Evolutionary conservation across 2,329 filamentous ascomycete genomes (phyloP), one percentile per base, ranked within the genome.

Genomic region (Capronia coronata): DNA sequence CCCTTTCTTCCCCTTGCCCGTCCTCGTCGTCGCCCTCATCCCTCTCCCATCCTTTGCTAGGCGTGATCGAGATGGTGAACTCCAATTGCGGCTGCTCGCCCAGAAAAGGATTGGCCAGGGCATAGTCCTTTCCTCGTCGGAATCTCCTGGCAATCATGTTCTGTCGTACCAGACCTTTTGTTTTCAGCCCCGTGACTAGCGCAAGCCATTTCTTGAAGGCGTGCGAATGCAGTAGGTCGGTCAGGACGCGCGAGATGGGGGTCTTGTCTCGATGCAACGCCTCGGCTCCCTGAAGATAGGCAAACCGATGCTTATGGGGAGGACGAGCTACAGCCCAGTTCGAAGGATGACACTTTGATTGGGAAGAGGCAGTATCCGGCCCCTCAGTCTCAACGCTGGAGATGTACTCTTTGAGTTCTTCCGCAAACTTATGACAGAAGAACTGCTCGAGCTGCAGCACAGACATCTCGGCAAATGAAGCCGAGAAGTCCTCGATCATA

Each of bases 291-390:
- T 56, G 51, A 30, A 61, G 52, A 68, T 93, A 98, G 1, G 95
- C 74, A 66, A 85, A 98, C 11, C 90, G 86, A 64, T 96, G 89
- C 72, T 98, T 98, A 71, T 98, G 90, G 0, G 93, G 93, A 32
- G 93, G 93, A 25, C 80, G 78, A 5, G 93, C 87, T 7, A 94
- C 84, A 53, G 76, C 79, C 86, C 87, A 93, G 0, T 71, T 69
- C 35, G 73, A 49, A 21, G 57, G 49, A 16, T 55, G 48, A 16
- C 40, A 37, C 23, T 27, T 38, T 5, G 40, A 45, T 37, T 78
- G 54, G 70, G 70, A 22, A 5, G 38, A 8, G 13, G 73, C 71
- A 13, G 44, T 8, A 19, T 41, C 30, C 3, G 78, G 62, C 27
- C 34, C 27, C 10, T 71, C 64, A 48, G 69, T 70, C 62, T 90